Evolutionary conservation across 768 basidiomycete genomes (phyloP).

Genomic region (Tephrocybe sp.): DNA sequence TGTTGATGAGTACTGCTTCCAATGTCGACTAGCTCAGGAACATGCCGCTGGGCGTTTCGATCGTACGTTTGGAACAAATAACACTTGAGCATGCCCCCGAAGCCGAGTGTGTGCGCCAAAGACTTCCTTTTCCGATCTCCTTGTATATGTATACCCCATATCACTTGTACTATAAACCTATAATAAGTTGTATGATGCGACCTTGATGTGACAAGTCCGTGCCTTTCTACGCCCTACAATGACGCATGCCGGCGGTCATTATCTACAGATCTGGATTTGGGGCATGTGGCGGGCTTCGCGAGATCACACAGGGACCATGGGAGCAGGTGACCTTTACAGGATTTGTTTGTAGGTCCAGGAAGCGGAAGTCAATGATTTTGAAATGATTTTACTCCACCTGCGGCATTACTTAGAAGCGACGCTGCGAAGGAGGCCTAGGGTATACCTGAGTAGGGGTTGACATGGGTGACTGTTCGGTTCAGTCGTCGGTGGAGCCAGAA

Average conservation of each 20-base stretch:
- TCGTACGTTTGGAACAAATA: slow-evolving; percentile 12
- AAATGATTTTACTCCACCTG: no score
- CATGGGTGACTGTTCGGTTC: no score
- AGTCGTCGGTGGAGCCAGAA: no score
- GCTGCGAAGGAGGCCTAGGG: no score
- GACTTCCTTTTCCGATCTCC: neutral
- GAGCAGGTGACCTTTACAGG: slow-evolving; percentile 13
- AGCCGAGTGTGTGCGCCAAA: neutral
- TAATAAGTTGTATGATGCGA: slow-evolving; percentile 12
- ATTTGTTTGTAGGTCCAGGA: no score
- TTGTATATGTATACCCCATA: slow-evolving; percentile 15
- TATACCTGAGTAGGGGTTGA: no score
- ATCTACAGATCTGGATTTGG: slow-evolving; percentile 8
- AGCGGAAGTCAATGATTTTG: no score
- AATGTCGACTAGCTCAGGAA: slow-evolving; percentile 61
- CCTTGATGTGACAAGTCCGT: slow-evolving; percentile 3
- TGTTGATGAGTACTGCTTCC: slow-evolving; percentile 71
- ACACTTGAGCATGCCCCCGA: neutral
- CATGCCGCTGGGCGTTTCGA: slow-evolving; percentile 28
- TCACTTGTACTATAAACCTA: neutral
- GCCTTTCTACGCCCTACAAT: slow-evolving; percentile 19
- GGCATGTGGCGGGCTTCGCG: slow-evolving; percentile 6
- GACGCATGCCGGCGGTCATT: slow-evolving; percentile 6
- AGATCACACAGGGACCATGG: no score
- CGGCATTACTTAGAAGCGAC: no score